Evolutionary conservation across 2,329 filamentous ascomycete genomes (phyloP).

Genomic region (Monilinia aucupariae): DNA sequence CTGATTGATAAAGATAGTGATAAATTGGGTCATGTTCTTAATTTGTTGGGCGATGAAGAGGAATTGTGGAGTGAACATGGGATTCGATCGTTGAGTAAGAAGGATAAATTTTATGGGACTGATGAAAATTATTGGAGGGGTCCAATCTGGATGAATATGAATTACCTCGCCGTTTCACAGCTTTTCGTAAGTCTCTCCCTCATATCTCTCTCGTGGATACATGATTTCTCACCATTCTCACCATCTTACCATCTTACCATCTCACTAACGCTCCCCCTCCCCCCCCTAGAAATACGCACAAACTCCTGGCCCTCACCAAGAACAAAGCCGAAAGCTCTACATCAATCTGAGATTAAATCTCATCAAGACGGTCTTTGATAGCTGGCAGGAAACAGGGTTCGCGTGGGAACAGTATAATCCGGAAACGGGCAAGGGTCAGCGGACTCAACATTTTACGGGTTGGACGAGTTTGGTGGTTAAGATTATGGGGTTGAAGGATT

Average conservation of each 20-base stretch:
- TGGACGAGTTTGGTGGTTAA: slow-evolving; percentile 99
- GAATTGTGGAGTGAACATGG: slow-evolving; percentile 88
- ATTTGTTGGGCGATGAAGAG: slow-evolving; percentile 72
- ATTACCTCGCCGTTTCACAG: slow-evolving; percentile 78
- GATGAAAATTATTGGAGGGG: slow-evolving; percentile 97
- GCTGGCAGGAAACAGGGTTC: slow-evolving; percentile 88
- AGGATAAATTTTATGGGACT: slow-evolving; percentile 77
- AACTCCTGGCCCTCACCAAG: slow-evolving; percentile 58
- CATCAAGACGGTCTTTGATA: slow-evolving; percentile 79
- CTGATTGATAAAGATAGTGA: slow-evolving; percentile 68
- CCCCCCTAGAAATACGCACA: slow-evolving; percentile 49
- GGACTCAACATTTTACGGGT: slow-evolving; percentile 95
- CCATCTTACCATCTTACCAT: too few relatives aligned
- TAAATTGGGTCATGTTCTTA: slow-evolving; percentile 67
- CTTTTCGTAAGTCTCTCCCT: slow-evolving; percentile 58
- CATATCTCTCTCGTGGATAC: too few relatives aligned
- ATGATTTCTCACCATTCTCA: neutral
- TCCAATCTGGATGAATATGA: slow-evolving; percentile 93
- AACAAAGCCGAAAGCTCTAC: slow-evolving; percentile 69
- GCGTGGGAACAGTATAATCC: slow-evolving; percentile 99
- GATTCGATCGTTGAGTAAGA: slow-evolving; percentile 82
- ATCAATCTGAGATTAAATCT: slow-evolving; percentile 72
- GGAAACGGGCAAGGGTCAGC: slow-evolving; percentile 85
- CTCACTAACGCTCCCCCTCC: too few relatives aligned
- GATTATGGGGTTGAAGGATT: slow-evolving; percentile 89